Percentiles rank a stretch among this genome's conserved stretches.
phyloP scores from a whole-genome alignment of 495 filamentous ascomycete species.

The Physcia stellaris region DNA sequence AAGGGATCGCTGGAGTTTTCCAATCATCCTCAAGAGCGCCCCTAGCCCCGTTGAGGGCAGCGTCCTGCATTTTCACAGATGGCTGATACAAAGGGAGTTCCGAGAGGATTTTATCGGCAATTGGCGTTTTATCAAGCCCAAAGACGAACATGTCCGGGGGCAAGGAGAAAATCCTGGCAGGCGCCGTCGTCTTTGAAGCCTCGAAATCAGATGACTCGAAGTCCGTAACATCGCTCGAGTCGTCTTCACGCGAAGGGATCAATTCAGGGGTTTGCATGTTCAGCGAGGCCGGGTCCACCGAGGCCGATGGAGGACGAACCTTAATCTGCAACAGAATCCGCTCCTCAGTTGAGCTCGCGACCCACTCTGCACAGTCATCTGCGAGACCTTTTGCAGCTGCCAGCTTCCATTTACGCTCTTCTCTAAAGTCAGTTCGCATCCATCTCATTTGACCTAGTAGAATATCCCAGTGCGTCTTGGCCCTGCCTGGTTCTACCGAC shows the following conservation, averaged over 20 bases:
- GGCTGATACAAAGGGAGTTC: conserved; percentile 72
- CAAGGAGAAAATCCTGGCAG: conserved; percentile 72
- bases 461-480: conserved; percentile 68
- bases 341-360: conserved; percentile 45
- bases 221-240: conserved; percentile 35
- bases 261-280: conserved; percentile 57
- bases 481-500: conserved; percentile 60
- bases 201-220: conserved; percentile 30
- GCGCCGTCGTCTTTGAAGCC: conserved; percentile 28
- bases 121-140: conserved; percentile 57
- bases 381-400: conserved; percentile 65
- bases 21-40: conserved; percentile 53
- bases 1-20: conserved; percentile 64
- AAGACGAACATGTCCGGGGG: conserved; percentile 73
- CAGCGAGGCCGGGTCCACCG: conserved; percentile 10
- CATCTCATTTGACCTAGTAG: conserved; percentile 85
- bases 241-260: conserved; percentile 48
- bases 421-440: conserved; percentile 91
- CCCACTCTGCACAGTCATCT: conserved; percentile 68
- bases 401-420: conserved; percentile 89
- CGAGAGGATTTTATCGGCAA: conserved; percentile 67
- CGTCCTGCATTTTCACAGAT: conserved; percentile 41
- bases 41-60: conserved; percentile 39
- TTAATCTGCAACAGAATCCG: conserved; percentile 37
- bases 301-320: conserved; percentile 5